phyloP scores from a whole-genome alignment of 148 eudicot species.

The Diospyros lotus region DNA sequence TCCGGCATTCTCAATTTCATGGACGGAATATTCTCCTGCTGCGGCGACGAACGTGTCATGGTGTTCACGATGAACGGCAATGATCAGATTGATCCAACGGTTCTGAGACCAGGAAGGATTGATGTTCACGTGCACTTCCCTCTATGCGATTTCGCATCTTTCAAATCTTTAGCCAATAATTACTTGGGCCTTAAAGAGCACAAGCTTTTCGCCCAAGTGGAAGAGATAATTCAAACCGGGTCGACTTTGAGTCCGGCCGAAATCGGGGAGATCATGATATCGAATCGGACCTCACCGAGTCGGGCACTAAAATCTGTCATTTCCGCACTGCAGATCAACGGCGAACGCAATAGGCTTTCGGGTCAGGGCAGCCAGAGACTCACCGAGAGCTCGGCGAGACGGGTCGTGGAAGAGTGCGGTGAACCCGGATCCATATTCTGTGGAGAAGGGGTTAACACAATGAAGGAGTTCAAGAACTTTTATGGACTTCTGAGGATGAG shows the following conservation, averaged over 20 bases:
- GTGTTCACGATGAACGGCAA: slow-evolving; percentile 66
- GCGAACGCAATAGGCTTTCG: slow-evolving; percentile 8
- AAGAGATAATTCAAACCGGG: slow-evolving; percentile 51
- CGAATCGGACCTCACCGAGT: slow-evolving; percentile 51
- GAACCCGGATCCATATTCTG: slow-evolving; percentile 18
- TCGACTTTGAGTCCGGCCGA: slow-evolving; percentile 51
- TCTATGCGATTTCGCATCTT: slow-evolving; percentile 52
- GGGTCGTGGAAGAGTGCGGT: slow-evolving; percentile 24
- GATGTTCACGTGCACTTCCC: slow-evolving; percentile 67
- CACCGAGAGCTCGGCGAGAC: slow-evolving; percentile 21
- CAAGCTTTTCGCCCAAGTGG: slow-evolving; percentile 57
- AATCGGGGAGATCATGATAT: slow-evolving; percentile 69
- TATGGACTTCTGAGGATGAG: slow-evolving; percentile 40
- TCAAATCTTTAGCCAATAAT: slow-evolving; percentile 51
- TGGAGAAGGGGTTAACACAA: slow-evolving; percentile 22
- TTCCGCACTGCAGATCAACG: slow-evolving; percentile 32
- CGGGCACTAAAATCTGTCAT: slow-evolving; percentile 61
- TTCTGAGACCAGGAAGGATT: slow-evolving; percentile 59
- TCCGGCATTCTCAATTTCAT: slow-evolving; percentile 53
- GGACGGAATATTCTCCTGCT: slow-evolving; percentile 67
- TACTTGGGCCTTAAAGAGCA: slow-evolving; percentile 64
- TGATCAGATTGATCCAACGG: slow-evolving; percentile 40
- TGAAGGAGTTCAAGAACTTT: slow-evolving; percentile 43
- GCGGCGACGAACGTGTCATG: slow-evolving; percentile 71
- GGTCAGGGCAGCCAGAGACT: not conserved